A percentile compares a stretch with the other conserved stretches of the same genome.
phyloP scores from a whole-genome alignment of 495 filamentous ascomycete species.

The Penicillium taxi region DNA sequence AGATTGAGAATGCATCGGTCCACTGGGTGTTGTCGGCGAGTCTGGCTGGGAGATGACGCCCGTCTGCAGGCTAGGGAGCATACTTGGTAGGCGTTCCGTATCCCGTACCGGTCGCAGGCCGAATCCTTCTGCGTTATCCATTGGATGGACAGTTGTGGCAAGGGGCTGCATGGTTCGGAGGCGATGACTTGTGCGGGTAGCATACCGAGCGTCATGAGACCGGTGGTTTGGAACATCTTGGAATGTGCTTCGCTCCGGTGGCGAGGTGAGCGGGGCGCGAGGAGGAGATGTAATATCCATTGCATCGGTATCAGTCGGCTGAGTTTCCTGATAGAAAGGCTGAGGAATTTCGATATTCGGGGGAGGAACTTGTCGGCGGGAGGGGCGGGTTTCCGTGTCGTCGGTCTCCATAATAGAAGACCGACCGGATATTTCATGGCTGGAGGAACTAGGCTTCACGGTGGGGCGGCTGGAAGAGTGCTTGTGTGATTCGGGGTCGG shows the following conservation, averaged over 20 bases:
- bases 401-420: slow-evolving; percentile 37
- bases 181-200: slow-evolving; percentile 35
- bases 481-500: slow-evolving; percentile 59
- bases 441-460: slow-evolving; percentile 20
- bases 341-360: slow-evolving; percentile 67
- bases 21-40: slow-evolving; percentile 85
- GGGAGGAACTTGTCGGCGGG: slow-evolving; percentile 61
- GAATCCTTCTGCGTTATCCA: slow-evolving; percentile 70
- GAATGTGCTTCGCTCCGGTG: slow-evolving; percentile 66
- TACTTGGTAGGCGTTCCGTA: slow-evolving; percentile 76
- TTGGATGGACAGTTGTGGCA: slow-evolving; percentile 59
- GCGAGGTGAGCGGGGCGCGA: slow-evolving; percentile 61
- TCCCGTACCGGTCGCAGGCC: slow-evolving; percentile 75
- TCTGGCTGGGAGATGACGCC: slow-evolving; percentile 80
- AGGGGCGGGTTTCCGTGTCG: slow-evolving; percentile 41
- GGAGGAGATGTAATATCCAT: slow-evolving; percentile 61
- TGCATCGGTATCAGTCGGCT: slow-evolving; percentile 39
- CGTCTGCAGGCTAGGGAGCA: slow-evolving; percentile 63
- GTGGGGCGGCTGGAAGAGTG: slow-evolving; percentile 38
- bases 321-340: slow-evolving; percentile 43
- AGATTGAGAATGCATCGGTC: slow-evolving; percentile 45
- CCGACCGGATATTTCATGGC: slow-evolving; percentile 19
- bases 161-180: slow-evolving; percentile 57
- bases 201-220: slow-evolving; percentile 53
- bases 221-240: slow-evolving; percentile 40